Evolutionary conservation across 306 rosid species (phyloP).

Genomic region (Benincasa hispida): DNA sequence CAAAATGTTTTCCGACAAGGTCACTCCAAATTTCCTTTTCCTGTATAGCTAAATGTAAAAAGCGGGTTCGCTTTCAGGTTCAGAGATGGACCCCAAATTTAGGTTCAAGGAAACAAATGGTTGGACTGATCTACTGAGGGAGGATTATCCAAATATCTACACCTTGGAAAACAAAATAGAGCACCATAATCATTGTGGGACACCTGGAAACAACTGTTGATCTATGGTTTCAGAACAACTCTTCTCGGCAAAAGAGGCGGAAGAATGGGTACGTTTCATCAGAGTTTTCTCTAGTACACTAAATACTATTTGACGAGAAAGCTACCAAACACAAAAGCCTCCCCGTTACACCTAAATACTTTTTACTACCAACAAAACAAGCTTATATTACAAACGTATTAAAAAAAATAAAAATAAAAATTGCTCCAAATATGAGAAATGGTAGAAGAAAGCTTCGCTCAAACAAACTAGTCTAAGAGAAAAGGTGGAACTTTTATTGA

Average conservation of each 20-base stretch:
- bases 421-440: neutral
- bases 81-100: neutral
- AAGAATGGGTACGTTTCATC: neutral
- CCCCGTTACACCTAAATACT: too few species aligned
- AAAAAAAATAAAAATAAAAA: too few species aligned
- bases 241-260: neutral
- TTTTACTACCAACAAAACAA: neutral
- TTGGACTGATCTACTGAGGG: neutral
- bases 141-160: neutral
- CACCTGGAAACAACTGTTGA: neutral
- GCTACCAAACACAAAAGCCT: too few species aligned
- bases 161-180: neutral
- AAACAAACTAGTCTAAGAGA: neutral
- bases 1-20: too few species aligned
- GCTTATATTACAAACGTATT: neutral
- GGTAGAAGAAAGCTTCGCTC: neutral
- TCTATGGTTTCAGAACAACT: neutral
- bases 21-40: too few species aligned
- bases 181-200: too few species aligned
- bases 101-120: neutral
- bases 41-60: too few species aligned
- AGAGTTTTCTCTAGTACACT: neutral
- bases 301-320: too few species aligned
- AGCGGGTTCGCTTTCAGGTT: too few species aligned
- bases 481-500: neutral